phyloP scores from a whole-genome alignment of 345 rosid genomes.

The Gossypium thurberi region DNA sequence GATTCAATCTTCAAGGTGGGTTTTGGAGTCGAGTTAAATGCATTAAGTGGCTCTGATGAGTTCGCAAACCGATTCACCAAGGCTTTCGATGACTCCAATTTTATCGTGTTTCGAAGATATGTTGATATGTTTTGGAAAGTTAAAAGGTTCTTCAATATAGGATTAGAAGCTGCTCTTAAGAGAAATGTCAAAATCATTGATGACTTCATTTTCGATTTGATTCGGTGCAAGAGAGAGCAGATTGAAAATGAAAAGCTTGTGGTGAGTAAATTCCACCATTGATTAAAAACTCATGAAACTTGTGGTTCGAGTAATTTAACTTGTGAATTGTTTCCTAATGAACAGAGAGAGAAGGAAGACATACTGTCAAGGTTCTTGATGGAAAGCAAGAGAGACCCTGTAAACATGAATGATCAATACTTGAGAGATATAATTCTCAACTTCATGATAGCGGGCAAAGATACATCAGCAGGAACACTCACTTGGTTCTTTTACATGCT shows the following conservation, averaged over 20 bases:
- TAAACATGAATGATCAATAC: conserved; percentile 9
- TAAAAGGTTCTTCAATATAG: conserved; percentile 23
- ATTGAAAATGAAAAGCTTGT: background rate
- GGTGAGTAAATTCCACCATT: conserved; percentile 4
- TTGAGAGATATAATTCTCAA: conserved; percentile 25
- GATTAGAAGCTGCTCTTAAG: conserved; percentile 17
- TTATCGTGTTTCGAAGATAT: conserved; percentile 8
- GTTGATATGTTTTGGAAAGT: conserved; percentile 18
- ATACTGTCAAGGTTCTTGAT: conserved; percentile 23
- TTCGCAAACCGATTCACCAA: conserved; percentile 9
- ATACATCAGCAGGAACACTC: conserved; percentile 19
- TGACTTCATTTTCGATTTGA: conserved; percentile 16
- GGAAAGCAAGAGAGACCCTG: conserved; percentile 15
- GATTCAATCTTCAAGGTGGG: conserved; percentile 21
- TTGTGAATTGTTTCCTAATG: background rate
- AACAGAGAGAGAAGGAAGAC: conserved; percentile 23
- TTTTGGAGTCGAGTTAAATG: conserved; percentile 23
- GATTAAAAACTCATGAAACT: background rate
- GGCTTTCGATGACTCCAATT: conserved; percentile 13
- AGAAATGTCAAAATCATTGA: conserved; percentile 18
- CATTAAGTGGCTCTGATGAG: conserved; percentile 13
- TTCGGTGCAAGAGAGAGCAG: conserved; percentile 13
- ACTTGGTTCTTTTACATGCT: conserved; percentile 30
- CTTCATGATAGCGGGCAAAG: conserved; percentile 26
- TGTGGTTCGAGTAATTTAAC: background rate